Conservation (phyloP, 129 eudicot genomes). For the Saussurea involucrata region DNA sequence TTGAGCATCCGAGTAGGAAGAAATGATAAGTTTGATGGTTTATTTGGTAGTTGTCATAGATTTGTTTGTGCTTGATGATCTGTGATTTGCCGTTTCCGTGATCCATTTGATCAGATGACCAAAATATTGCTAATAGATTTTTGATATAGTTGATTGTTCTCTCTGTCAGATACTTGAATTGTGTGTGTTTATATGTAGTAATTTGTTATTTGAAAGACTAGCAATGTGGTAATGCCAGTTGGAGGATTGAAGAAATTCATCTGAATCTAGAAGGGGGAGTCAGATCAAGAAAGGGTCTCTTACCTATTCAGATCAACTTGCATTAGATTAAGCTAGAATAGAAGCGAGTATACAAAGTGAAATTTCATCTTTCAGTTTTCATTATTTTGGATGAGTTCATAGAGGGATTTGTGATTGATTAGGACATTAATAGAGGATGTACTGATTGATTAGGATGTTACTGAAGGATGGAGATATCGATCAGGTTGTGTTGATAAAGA, state of each 20-base stretch:
- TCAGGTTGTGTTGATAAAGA: background rate
- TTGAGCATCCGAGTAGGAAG: background rate
- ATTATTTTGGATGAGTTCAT: background rate
- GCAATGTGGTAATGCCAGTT: background rate
- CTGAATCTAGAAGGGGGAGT: background rate
- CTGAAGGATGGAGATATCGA: background rate
- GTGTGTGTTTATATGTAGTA: background rate
- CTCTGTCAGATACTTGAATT: background rate
- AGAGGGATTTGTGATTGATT: background rate
- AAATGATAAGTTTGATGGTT: background rate
- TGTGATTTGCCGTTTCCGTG: background rate
- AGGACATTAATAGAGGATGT: background rate
- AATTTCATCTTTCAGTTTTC: background rate
- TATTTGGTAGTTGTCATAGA: background rate
- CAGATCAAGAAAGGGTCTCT: background rate
- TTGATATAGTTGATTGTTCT: background rate
- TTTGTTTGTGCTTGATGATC: background rate
- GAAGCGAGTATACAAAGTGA: background rate
- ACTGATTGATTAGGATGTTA: background rate
- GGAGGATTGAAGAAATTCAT: background rate
- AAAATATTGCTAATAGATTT: background rate
- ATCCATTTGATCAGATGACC: background rate
- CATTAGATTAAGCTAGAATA: background rate
- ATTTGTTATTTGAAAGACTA: background rate
- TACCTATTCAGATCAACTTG: background rate